Base-by-base conservation (phyloP, 768 basidiomycete species). In the Suillus americanus region DNA sequence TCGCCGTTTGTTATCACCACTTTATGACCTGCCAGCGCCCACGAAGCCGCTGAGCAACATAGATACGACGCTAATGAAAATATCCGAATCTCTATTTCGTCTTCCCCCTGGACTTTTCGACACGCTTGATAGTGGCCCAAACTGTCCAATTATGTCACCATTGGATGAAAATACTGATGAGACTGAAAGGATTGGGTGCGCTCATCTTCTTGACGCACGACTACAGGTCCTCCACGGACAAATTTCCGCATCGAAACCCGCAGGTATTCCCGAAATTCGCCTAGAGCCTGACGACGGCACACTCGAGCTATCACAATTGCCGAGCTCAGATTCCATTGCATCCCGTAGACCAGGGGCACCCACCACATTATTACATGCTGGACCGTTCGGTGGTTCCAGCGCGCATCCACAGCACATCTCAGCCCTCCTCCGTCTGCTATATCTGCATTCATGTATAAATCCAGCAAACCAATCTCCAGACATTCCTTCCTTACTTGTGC, bases 401-500 rank as follows among this genome's bases (percentile, higher is more conserved):
- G 83, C 82, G 23, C 89, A 91, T 69, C 83, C 79, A 16, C 81
- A 77, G 61, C 91, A 92, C 70, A 77, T 81, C 20, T 85, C 89
- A 9, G 85, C 88, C 1, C 78, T 93, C 53, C 76, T 89, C 28
- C 87, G 92, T 45, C 77, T 94, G 38, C 78, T 92, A 20, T 94
- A 89, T 73, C 70, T 92, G 25, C 91, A 93, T 73, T 83, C 81
- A 41, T 79, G 82, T 35, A 81, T 93, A 28, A 92, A 94, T 73
- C 90, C 91, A 12, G 89, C 86, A 16, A 85, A 87, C 65, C 78
- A 85, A 41, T 89, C 90, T 0, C 87, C 86, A 10, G 84, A 91
- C 64, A 81, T 89, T 54, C 85, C 90, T 2, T 88, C 90, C 38
- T 73, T 92, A 12, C 80, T 93, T 13, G 81, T 92, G 18, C 89